Evolutionary conservation across 2,329 filamentous ascomycete species (phyloP), one percentile per base, ranked within the genome.

Genomic region (Epichloe typhina): DNA sequence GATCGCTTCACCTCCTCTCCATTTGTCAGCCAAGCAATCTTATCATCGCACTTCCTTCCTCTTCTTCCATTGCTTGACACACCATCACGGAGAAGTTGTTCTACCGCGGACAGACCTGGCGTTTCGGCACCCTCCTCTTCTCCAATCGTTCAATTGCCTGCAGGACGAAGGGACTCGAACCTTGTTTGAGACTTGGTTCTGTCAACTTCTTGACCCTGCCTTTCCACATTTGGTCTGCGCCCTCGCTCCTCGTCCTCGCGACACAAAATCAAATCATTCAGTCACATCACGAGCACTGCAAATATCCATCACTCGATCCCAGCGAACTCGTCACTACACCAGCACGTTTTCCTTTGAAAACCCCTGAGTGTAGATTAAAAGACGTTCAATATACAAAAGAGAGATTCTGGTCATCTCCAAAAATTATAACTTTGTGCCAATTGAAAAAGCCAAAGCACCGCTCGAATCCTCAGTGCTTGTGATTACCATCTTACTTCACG

Each of bases 271-370:
- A 52, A 62, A 54, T 58, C 63, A 49, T 48, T 47, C 49, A 54
- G 50, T 54, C 66, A 67, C 64, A 66, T 67, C 66, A 68, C 66
- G 65, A 64, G 60, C 61, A 61, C 62, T 65, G 60, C 64, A 62
- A 64, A 69, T 68, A 38, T 13, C 23, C 23, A 68, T 69, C 26
- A 66, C 66, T 61, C 68, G 67, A 66, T 66, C 58, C 64, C 63
- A 64, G 56, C 64, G 62, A 62, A 47, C 55, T 66, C 68, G 67
- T 69, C 76, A 77, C 75, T 79, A 72, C 86, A 90, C 84, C 86
- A 88, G 84, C 87, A 86, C 83, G 84, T 89, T 91, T 90, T 89
- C 84, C 75, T 89, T 88, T 77, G 86, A 83, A 82, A 77, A 80
- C 78, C 79, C 74, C 77, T 82, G 86, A 61, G 87, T 90, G 86